phyloP scores from a whole-genome alignment of 129 eudicot genomes.

The Ambrosia artemisiifolia region DNA sequence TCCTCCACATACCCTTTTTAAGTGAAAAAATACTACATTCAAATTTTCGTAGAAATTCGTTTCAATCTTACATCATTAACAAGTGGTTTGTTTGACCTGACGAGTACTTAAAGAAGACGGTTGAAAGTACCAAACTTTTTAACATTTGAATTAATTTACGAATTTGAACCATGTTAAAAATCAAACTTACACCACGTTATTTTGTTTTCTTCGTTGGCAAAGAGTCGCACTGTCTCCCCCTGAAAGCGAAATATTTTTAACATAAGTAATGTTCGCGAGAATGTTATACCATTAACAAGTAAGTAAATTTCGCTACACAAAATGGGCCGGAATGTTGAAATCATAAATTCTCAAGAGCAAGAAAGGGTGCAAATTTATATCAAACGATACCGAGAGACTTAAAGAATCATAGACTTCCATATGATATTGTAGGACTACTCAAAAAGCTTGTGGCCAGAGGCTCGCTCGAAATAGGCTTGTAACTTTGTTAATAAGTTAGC shows the following conservation, averaged over 20 bases:
- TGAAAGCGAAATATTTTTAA: constrained; percentile 22
- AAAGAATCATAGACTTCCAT: too few relatives aligned
- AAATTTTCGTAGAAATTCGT: not conserved
- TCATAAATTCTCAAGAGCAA: too few relatives aligned
- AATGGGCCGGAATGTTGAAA: too few relatives aligned
- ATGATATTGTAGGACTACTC: too few relatives aligned
- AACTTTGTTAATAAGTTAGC: too few relatives aligned
- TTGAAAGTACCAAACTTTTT: not conserved
- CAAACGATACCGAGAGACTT: too few relatives aligned
- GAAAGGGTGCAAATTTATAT: too few relatives aligned
- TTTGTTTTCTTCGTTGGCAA: constrained; percentile 88
- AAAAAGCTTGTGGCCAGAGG: too few relatives aligned
- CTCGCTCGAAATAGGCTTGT: too few relatives aligned
- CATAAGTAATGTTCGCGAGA: not conserved
- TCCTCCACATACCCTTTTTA: too few relatives aligned
- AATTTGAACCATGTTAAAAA: not conserved
- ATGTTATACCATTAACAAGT: not conserved
- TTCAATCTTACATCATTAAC: constrained; percentile 2
- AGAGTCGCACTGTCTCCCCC: constrained; percentile 67
- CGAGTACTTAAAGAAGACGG: not conserved
- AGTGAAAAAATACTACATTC: too few relatives aligned
- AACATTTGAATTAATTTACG: not conserved
- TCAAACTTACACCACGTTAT: constrained; percentile 75
- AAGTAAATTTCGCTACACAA: too few relatives aligned
- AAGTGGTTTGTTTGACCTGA: constrained; percentile 3